Evolutionary conservation across 2,329 filamentous ascomycete genomes (phyloP), one percentile per base, ranked within the genome.

Genomic region (Aureobasidium sp.): DNA sequence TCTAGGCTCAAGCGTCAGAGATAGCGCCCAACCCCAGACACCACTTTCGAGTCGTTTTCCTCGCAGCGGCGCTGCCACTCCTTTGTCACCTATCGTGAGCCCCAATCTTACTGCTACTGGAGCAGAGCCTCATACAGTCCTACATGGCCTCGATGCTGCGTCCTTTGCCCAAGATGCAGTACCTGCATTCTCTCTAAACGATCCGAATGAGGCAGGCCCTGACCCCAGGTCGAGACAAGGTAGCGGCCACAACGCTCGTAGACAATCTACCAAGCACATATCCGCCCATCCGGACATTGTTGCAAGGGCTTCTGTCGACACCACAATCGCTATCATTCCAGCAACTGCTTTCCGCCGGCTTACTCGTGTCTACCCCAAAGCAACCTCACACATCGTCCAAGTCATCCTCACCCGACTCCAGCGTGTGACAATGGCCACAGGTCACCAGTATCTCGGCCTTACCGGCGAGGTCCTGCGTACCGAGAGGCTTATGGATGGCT

Each of bases 281-380:
- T 97, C 94, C 15, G 91, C 90, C 0, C 94, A 99, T 75, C 94
- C 94, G 12, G 94, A 99, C 70, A 94, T 99, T 65, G 91, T 99
- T 66, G 94, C 93, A n/a, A 84, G 94, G 66, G 94, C 94, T 6
- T 95, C 91, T 17, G 89, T 95, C 27, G 95, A 99, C 72, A 99
- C 94, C 0, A 99, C 95, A 0, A 97, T 99, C 74, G 94, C 94
- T 6, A 95, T 99, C 66, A 99, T 99, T 62, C 95, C 95, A 1
- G 94, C 94, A 0, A 96, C 91, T 71, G 95, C 94, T 3, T 99
- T 99, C 69, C 86, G 91, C 59, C 87, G 95, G 9, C 79, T 99
- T 58, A 99, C 96, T 56, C 86, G 90, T 70, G 87, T 97, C 27
- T 99, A 97, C 69, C 94, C 94, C 11, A 96, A 95, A 77, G 92